phyloP scores from a whole-genome alignment of 139 green algal species.

The Micractinium sp. region DNA sequence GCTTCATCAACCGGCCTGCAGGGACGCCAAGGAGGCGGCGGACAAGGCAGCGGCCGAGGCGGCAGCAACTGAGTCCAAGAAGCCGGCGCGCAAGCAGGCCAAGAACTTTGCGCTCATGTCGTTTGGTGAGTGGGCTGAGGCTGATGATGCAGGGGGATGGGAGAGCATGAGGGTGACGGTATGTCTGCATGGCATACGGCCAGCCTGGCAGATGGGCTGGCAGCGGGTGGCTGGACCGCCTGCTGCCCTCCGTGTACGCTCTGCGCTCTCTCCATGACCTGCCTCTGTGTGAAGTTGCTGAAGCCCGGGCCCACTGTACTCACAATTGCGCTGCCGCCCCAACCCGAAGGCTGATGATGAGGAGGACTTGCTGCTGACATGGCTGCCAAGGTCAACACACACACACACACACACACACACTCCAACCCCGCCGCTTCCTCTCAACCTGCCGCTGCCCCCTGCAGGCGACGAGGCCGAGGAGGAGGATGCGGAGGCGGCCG shows the following conservation, averaged over 20 bases:
- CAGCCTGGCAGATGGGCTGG: too few relatives aligned
- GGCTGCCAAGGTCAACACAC: too few relatives aligned
- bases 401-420: too few relatives aligned
- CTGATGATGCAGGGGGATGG: not conserved
- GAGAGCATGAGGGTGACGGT: too few relatives aligned
- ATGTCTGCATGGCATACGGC: too few relatives aligned
- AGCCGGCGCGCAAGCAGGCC: constrained; percentile 44
- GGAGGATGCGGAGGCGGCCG: constrained; percentile 47
- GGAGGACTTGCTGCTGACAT: too few relatives aligned
- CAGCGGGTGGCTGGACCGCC: too few relatives aligned
- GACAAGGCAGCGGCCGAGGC: constrained; percentile 7
- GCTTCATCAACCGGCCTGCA: not conserved
- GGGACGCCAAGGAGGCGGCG: constrained; percentile 38
- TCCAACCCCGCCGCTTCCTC: not conserved
- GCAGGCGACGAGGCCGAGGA: constrained; percentile 58
- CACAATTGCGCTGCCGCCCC: too few relatives aligned
- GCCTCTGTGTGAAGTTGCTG: not conserved
- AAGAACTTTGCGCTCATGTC: constrained; percentile 89
- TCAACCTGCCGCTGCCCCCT: not conserved
- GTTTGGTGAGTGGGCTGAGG: constrained; percentile 77
- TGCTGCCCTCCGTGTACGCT: too few relatives aligned
- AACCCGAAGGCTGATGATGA: not conserved
- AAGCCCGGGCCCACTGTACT: too few relatives aligned
- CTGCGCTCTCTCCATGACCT: too few relatives aligned
- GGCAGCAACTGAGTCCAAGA: constrained; percentile 41